These are phyloP conservation scores for Cyathus pygmaeus DNA, from an alignment of 1,284 basidiomycete species.

Conservation along the genomic window DNA sequence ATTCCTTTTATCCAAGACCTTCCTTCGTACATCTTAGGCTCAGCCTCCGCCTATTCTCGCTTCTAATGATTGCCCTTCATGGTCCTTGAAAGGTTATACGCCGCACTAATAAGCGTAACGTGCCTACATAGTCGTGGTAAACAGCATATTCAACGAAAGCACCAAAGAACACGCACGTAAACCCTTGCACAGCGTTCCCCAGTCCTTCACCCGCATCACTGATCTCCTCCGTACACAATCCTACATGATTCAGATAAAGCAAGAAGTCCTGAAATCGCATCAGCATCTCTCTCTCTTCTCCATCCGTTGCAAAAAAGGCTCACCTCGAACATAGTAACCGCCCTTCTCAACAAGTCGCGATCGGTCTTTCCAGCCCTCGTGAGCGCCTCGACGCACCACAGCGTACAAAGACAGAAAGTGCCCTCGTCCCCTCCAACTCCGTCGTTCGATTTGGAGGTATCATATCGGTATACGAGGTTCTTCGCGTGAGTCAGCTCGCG, in stretches of 20 bases:
- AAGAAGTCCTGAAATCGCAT: slow-evolving; percentile 84
- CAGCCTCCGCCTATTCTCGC: no score
- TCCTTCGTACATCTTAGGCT: no score
- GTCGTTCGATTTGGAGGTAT: slow-evolving; percentile 84
- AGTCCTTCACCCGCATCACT: slow-evolving; percentile 84
- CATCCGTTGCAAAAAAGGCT: no score
- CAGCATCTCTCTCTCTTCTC: no score
- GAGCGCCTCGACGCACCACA: slow-evolving; percentile 87
- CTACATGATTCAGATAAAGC: slow-evolving; percentile 87
- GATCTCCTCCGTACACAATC: slow-evolving; percentile 87
- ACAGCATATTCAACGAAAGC: slow-evolving; percentile 1
- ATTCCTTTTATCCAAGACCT: no score
- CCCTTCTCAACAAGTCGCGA: slow-evolving; percentile 68
- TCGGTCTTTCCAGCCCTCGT: slow-evolving; percentile 87
- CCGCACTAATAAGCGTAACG: slow-evolving; percentile 84
- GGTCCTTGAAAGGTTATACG: slow-evolving; percentile 84
- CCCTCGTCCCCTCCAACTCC: slow-evolving; percentile 95
- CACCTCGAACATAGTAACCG: slow-evolving; percentile 87
- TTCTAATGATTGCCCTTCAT: slow-evolving; percentile 8
- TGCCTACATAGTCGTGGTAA: slow-evolving; percentile 62
- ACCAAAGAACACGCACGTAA: slow-evolving; percentile 67
- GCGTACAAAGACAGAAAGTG: slow-evolving; percentile 82
- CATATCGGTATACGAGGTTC: slow-evolving; percentile 84
- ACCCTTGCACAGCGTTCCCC: slow-evolving; percentile 88
- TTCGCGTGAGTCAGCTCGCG: slow-evolving; percentile 27